Evolutionary conservation across 495 filamentous ascomycete genomes (phyloP).

Genomic region (Clavariopsis aquatica): DNA sequence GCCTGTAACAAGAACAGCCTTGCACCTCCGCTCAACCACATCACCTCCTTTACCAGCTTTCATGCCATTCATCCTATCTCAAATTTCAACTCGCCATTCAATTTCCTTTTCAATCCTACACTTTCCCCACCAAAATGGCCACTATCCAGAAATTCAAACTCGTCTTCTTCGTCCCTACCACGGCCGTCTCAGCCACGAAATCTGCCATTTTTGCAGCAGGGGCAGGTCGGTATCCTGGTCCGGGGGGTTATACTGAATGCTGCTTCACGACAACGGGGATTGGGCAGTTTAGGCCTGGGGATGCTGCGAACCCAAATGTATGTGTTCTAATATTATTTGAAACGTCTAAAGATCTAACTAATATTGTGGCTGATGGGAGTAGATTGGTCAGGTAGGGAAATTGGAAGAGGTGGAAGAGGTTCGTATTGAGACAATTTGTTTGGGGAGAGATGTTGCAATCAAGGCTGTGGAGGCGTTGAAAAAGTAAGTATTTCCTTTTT

Average conservation of each 20-base stretch:
- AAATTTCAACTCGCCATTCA: background rate
- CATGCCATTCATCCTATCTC: no score
- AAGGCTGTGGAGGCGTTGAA: slow-evolving; percentile 62
- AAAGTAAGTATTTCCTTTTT: slow-evolving; percentile 49
- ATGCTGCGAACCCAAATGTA: slow-evolving; percentile 56
- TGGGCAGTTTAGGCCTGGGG: slow-evolving; percentile 62
- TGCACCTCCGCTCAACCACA: no score
- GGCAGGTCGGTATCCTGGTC: slow-evolving; percentile 60
- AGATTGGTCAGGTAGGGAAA: slow-evolving; percentile 54
- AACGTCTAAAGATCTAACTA: no score
- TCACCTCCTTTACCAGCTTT: no score
- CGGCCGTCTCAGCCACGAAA: slow-evolving; percentile 56
- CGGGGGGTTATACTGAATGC: slow-evolving; percentile 63
- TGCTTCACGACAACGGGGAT: slow-evolving; percentile 57
- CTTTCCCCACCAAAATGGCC: background rate
- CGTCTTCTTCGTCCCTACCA: slow-evolving; percentile 58
- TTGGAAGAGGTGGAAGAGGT: slow-evolving; percentile 57
- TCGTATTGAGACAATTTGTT: slow-evolving; percentile 57
- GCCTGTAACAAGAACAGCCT: no score
- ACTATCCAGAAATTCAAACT: slow-evolving; percentile 53
- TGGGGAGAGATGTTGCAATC: slow-evolving; percentile 52
- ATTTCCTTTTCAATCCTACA: no score
- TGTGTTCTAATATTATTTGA: no score
- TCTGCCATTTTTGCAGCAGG: slow-evolving; percentile 64
- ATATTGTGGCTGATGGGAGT: slow-evolving; percentile 5